phyloP scores from a whole-genome alignment of 73 alveolate genomes.

The Symbiodinium natans region DNA sequence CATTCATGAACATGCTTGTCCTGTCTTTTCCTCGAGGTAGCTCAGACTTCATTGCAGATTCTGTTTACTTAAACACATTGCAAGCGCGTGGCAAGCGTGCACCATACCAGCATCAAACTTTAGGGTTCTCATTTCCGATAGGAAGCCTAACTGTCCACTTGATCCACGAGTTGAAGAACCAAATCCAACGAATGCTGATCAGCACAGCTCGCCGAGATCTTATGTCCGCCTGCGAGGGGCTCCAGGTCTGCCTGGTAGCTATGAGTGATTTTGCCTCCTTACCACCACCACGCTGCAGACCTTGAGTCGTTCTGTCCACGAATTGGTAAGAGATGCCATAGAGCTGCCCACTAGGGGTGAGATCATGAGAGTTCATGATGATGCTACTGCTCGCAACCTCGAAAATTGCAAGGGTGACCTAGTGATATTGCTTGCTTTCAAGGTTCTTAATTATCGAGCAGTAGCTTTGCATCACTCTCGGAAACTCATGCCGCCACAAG shows the following conservation, averaged over 20 bases:
- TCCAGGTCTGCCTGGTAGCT: no score
- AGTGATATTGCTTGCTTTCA: no score
- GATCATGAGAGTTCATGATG: no score
- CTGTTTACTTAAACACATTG: background rate
- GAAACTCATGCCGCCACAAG: conserved; percentile 38
- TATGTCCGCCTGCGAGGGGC: background rate
- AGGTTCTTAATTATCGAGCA: no score
- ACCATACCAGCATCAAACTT: background rate
- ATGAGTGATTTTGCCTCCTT: no score
- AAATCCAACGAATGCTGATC: background rate
- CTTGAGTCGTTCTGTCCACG: background rate
- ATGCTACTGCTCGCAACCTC: no score
- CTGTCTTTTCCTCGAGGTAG: no score
- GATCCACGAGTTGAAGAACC: background rate
- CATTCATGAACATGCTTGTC: no score
- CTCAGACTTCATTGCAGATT: background rate
- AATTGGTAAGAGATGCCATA: background rate
- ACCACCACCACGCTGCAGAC: background rate
- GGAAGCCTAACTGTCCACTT: background rate
- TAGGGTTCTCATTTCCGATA: no score
- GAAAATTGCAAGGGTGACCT: no score
- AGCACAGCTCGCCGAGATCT: background rate
- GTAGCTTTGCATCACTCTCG: background rate
- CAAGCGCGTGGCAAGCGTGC: background rate
- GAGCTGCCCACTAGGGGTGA: background rate